Conservation (phyloP, 2,329 filamentous ascomycete genomes). For the Endocalyx cinctus region DNA sequence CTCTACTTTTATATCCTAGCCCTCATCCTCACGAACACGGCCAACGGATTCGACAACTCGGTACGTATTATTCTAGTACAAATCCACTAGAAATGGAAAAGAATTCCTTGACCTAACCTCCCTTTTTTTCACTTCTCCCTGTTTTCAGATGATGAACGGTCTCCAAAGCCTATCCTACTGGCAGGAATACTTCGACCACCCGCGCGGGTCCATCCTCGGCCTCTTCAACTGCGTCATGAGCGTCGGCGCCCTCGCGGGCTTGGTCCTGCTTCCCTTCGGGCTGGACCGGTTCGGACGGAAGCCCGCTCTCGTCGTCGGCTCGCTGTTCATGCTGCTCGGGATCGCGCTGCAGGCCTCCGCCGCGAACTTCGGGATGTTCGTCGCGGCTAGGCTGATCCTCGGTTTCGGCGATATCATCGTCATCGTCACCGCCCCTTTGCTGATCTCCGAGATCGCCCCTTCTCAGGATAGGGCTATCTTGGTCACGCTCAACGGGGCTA, state of each 20-base stretch:
- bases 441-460: slow-evolving; percentile 9
- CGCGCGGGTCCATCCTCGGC: slow-evolving; percentile 21
- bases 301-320: slow-evolving; percentile 28
- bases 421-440: slow-evolving; percentile 14
- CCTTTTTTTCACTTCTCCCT: too few relatives aligned
- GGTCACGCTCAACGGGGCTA: too few relatives aligned
- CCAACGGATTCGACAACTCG: too few relatives aligned
- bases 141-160: slow-evolving; percentile 26
- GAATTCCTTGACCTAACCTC: too few relatives aligned
- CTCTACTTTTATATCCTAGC: too few relatives aligned
- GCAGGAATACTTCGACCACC: slow-evolving; percentile 31
- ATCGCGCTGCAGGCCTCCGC: slow-evolving; percentile 37
- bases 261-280: slow-evolving; percentile 26
- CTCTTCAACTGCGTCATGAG: slow-evolving; percentile 27
- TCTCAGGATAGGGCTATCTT: slow-evolving; percentile 7
- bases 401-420: slow-evolving; percentile 33
- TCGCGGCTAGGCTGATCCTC: slow-evolving; percentile 34
- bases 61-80: too few relatives aligned
- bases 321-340: slow-evolving; percentile 32
- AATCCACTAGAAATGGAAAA: too few relatives aligned
- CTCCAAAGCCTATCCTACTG: slow-evolving; percentile 32
- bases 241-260: slow-evolving; percentile 29
- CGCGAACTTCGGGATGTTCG: slow-evolving; percentile 41
- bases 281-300: slow-evolving; percentile 34
- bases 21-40: too few relatives aligned